Evolutionary conservation across 2,329 filamentous ascomycete species (phyloP), one percentile per base, ranked within the genome.

Genomic region (Cladosporium colombiae): DNA sequence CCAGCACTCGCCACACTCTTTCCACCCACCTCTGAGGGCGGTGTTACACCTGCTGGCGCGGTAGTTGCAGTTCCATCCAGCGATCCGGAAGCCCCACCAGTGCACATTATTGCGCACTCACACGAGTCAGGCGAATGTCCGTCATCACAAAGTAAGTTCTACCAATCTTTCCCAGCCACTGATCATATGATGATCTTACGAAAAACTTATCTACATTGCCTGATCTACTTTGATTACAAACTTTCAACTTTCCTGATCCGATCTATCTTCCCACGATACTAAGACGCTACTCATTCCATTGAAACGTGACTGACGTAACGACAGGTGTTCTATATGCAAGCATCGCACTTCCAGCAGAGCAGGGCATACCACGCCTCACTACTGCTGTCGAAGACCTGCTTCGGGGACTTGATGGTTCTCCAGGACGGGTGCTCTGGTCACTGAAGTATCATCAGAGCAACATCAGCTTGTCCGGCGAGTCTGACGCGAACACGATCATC

Each of bases 141-240:
- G 29, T 70, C 79, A 69, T 88, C 90, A 80, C 93, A 98, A 88
- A 89, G 94, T 99, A 86, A 92, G 94, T 91, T 57, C 65, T 27
- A 65, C 50, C 68, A 50, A 66, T 67, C 69, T 46, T 44, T 44
- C 67, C 67, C 67, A 49, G 7, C 11, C 27, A 61, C 63, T 46
- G 46, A 52, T 29, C 40, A 35, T 76, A 90, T 93, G 94, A 97
- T 98, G 93, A 97, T 80, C 66, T 81, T 83, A 84, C 80, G 85
- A 96, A 95, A 63, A 92, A 93, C 93, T 98, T 98, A 98, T 97
- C 94, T 97, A 98, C 94, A 97, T 98, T 98, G 93, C 91, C 94
- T 93, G 94, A 96, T 90, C 81, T 82, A 79, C 85, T 85, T 90
- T 96, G 93, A 96, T 88, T 93, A 95, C 85, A 56, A 63, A 63